Evolutionary conservation across 2,329 filamentous ascomycete genomes (phyloP), one percentile per base, ranked within the genome.

Genomic region (Eutypa lata): DNA sequence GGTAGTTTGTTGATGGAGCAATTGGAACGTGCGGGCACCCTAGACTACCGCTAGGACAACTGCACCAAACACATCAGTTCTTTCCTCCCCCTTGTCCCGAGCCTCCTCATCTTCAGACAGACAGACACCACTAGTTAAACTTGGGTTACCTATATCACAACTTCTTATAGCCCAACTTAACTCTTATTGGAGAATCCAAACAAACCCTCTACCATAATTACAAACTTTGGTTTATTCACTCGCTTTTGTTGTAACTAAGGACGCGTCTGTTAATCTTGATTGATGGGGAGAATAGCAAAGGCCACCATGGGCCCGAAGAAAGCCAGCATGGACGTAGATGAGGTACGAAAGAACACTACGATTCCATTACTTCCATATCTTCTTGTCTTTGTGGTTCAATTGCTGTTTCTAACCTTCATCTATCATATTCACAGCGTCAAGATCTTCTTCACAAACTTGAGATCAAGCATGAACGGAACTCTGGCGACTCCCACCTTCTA

Each of bases 401-500:
- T 38, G n/a, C 35, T 18, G n/a, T 38, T 14, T 45, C 42, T 45
- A n/a, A 45, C 42, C 3, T 38, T 38, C 35, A 16, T 14, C 35
- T 38, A 14, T 38, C 35, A 4, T n/a, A 18, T 37, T 37, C 26
- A 42, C 48, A 83, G 80, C 74, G 73, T 53, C 66, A 69, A 52
- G 69, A 75, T 53, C 69, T 68, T 26, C 72, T 81, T 35, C 78
- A 80, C 57, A 70, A 77, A 22, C 79, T 91, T 50, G 90, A 95
- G 67, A 73, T 88, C 55, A 82, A 82, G 61, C 90, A 92, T 67
- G 83, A 88, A 59, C 78, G 80, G 54, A 81, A 80, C 58, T 71
- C 82, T 51, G 84, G 87, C 60, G 77, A 85, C 51, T 81, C 88
- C 35, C 81, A 89, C 50, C 75, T 87, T 11, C 77, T 95, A 51